A percentile compares a stretch with the other conserved stretches of the same genome.
Evolutionary conservation across 768 basidiomycete species (phyloP).

Genomic region (Cystobasidium ongulense): DNA sequence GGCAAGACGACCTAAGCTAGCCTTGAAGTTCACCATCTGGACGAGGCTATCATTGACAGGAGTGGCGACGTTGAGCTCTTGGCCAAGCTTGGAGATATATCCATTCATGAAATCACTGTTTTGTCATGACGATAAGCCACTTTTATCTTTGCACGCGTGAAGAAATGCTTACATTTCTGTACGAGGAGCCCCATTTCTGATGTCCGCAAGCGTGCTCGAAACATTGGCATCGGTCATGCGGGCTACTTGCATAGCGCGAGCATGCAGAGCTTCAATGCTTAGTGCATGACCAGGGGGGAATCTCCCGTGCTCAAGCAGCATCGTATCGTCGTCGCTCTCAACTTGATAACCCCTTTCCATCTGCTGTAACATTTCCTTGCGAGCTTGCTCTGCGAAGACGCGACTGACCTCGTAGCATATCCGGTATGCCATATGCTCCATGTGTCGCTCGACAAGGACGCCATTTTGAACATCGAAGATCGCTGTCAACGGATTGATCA

Average conservation of each 20-base stretch:
- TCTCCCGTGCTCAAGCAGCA: conserved; percentile 45
- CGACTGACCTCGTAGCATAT: conserved; percentile 66
- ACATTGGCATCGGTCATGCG: conserved; percentile 58
- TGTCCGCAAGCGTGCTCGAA: conserved; percentile 72
- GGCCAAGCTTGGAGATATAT: background rate
- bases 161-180: conserved; percentile 21
- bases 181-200: conserved; percentile 52
- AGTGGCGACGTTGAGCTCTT: background rate
- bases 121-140: background rate
- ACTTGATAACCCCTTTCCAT: background rate
- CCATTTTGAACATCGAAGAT: conserved; percentile 73
- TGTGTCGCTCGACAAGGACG: conserved; percentile 53
- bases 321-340: conserved; percentile 9
- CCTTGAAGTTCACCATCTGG: background rate
- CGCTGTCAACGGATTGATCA: conserved; percentile 79
- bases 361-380: conserved; percentile 32
- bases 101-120: conserved; percentile 14
- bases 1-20: background rate
- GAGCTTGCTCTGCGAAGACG: conserved; percentile 51
- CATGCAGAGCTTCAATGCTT: conserved; percentile 49
- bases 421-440: conserved; percentile 51
- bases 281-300: conserved; percentile 51
- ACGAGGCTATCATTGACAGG: conserved; percentile 21
- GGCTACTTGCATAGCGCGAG: conserved; percentile 58
- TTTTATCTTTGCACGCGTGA: background rate